Evolutionary conservation across 768 basidiomycete genomes (phyloP).

Genomic region (Boletus sp.): DNA sequence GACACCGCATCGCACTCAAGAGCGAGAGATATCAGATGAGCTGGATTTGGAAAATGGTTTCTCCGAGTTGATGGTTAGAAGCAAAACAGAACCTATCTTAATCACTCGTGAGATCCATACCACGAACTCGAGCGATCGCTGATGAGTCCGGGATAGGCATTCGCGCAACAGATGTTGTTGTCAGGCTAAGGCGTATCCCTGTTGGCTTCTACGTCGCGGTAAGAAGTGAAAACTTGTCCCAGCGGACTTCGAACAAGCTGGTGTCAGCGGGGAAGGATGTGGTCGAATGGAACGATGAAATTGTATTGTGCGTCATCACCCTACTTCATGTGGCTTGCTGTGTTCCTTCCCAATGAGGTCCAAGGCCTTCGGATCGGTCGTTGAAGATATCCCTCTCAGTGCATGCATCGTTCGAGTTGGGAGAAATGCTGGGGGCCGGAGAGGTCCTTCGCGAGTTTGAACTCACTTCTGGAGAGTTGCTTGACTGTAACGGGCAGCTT

Average conservation of each 20-base stretch:
- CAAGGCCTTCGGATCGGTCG: neutral
- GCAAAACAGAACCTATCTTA: neutral
- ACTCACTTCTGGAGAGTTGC: neutral
- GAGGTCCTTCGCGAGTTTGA: neutral
- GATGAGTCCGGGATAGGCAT: no score
- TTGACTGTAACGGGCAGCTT: neutral
- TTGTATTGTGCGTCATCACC: neutral
- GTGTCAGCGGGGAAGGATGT: neutral
- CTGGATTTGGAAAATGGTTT: no score
- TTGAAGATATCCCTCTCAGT: neutral
- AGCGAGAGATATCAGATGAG: no score
- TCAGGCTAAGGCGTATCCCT: no score
- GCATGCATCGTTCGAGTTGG: conserved; percentile 3
- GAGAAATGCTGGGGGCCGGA: conserved; percentile 1
- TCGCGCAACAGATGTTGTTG: no score
- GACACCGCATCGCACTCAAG: no score
- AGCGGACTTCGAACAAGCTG: no score
- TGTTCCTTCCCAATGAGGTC: neutral
- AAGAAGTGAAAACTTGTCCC: no score
- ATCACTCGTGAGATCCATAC: neutral
- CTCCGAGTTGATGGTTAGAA: neutral
- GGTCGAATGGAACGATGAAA: neutral
- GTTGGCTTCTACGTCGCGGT: no score
- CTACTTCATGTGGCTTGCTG: neutral
- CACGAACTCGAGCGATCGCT: no score